Evolutionary conservation across 257 asterid species (phyloP), one percentile per base, ranked within the genome.

Genomic region (Capsicum pubescens): DNA sequence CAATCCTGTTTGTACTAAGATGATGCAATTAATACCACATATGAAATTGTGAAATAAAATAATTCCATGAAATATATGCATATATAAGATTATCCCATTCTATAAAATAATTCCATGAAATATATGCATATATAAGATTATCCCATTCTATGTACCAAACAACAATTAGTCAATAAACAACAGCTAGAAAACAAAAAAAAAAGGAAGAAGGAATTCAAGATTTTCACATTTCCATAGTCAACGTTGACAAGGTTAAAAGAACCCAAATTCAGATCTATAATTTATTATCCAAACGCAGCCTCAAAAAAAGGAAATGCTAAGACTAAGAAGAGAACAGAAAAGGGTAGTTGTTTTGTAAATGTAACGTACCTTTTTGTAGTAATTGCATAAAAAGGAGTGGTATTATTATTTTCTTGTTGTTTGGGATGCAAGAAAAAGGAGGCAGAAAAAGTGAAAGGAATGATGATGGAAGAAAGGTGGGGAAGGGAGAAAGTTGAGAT

Each of bases 401-500:
- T 13, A 44, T 0, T 44, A 42, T 59, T 59, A 7, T 36, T 0
- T 71, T 71, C 0, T 52, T 52, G 64, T 26, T 54, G 44, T 76
- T 52, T 52, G 64, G 36, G 36, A 50, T 6, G 59, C 60, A 72
- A 48, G 19, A 19, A 72, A 72, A 19, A 48, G 11, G 39, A 48
- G 44, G 80, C 10, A 54, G 11, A 76, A 76, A 76, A 52, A 21
- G 69, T 63, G 12, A 5, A 63, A 3, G 36, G 16, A 19, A 48
- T 72, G 80, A 72, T 46, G 13, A 52, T 39, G 42, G 39, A 52
- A 48, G 46, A 54, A 70, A 39, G 26, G 63, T 84, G 79, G 87
- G 83, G 83, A 82, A 82, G 85, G 61, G 83, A 32, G 55, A 78
- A 79, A 87, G 81, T 81, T 58, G 64, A 48, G 80, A 77, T 84